These are phyloP conservation scores for Sphaerostilbella broomeana DNA, from an alignment of 2,329 filamentous ascomycete species.

Conservation along the genomic window DNA sequence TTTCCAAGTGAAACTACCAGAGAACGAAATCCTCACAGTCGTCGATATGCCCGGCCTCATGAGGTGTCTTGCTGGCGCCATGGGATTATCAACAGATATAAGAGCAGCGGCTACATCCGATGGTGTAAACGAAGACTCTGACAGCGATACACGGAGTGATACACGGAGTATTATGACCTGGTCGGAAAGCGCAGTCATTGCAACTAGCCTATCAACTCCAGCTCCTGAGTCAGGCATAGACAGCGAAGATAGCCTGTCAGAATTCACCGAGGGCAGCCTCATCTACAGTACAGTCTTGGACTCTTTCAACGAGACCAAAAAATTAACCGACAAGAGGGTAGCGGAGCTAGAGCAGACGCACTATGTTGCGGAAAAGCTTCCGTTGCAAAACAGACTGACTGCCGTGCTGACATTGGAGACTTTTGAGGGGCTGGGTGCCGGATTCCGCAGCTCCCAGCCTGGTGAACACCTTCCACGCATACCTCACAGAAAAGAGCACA, in stretches of 20 bases:
- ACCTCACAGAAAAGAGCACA: not conserved
- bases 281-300: not conserved
- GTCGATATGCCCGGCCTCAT: slow-evolving; percentile 8
- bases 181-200: not conserved
- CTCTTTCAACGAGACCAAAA: not conserved
- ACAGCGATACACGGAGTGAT: not conserved
- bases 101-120: not conserved
- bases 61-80: not conserved
- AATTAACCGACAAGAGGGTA: not conserved
- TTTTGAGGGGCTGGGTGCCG: slow-evolving; percentile 2
- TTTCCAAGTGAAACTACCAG: slow-evolving; percentile 26
- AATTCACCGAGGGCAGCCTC: not conserved
- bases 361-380: not conserved
- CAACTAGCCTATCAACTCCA: not conserved
- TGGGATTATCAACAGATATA: not conserved
- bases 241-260: not conserved
- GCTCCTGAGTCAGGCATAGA: not conserved
- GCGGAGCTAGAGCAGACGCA: not conserved
- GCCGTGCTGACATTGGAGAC: not conserved
- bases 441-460: not conserved
- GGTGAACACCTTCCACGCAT: not conserved
- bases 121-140: not conserved
- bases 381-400: slow-evolving; percentile 2
- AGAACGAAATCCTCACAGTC: slow-evolving; percentile 5
- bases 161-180: not conserved